Percentiles rank a stretch among this genome's conserved stretches.
phyloP scores from a whole-genome alignment of 73 alveolate species.

The Tetrahymena borealis region DNA sequence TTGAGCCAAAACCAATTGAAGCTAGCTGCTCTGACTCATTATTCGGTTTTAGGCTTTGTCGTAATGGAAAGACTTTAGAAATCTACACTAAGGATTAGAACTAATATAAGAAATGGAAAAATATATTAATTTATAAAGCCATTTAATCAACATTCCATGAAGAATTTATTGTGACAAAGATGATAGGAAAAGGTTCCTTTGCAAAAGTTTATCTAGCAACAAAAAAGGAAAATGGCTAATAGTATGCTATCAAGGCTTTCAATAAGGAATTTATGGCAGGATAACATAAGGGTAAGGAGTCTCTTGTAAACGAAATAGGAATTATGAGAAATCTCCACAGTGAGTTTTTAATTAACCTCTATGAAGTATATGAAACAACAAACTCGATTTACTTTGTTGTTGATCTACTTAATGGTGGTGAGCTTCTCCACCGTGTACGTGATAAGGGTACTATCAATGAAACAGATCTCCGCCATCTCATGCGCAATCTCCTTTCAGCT shows the following conservation, averaged over 20 bases:
- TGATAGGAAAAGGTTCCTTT: constrained; percentile 42
- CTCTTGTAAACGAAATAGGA: constrained; percentile 34
- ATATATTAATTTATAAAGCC: constrained; percentile 1
- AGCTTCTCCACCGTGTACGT: constrained; percentile 10
- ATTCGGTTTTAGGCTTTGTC: constrained; percentile 22
- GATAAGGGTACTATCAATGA: neutral
- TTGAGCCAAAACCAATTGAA: neutral
- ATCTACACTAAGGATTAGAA: constrained; percentile 8
- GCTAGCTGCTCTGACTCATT: neutral
- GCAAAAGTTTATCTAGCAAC: constrained; percentile 40
- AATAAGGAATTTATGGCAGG: constrained; percentile 38
- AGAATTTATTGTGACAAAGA: constrained; percentile 24
- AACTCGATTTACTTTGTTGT: constrained; percentile 37
- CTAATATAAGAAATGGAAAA: neutral
- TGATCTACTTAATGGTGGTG: constrained; percentile 38
- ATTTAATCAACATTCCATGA: constrained; percentile 33
- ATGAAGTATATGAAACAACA: constrained; percentile 31
- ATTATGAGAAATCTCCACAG: constrained; percentile 27
- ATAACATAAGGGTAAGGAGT: constrained; percentile 28
- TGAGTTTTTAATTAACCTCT: constrained; percentile 13
- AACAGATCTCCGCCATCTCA: neutral
- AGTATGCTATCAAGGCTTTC: constrained; percentile 40
- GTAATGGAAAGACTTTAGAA: neutral
- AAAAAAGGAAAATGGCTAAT: constrained; percentile 9
- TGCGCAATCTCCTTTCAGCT: constrained; percentile 27